Conservation (phyloP, 2,329 filamentous ascomycete species). For the Calonectria hawksworthii region DNA sequence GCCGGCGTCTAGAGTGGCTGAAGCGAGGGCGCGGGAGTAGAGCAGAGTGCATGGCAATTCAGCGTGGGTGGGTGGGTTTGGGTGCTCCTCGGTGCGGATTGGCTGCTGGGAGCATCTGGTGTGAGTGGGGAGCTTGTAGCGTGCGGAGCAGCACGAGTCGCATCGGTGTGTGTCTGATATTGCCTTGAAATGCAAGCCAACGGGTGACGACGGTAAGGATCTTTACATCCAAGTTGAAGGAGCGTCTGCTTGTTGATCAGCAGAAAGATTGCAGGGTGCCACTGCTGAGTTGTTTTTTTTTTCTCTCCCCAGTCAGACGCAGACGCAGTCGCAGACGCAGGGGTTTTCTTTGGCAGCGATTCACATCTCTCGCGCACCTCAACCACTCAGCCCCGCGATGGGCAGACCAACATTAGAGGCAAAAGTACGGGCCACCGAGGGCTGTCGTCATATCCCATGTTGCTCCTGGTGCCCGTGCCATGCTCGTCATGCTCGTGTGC, state of each 20-base stretch:
- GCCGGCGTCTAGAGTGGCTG: conserved; percentile 12
- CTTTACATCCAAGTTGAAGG: conserved; percentile 7
- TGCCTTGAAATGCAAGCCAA: conserved; percentile 15
- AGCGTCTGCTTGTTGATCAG: conserved; percentile 1
- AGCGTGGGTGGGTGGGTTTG: conserved; percentile 20
- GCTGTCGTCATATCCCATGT: conserved; percentile 18
- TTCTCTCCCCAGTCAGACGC: background rate
- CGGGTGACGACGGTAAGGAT: conserved; percentile 2
- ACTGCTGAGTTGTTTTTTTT: conserved; percentile 3
- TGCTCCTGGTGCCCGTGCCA: conserved; percentile 8
- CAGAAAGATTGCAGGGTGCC: conserved; percentile 11
- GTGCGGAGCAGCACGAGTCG: conserved; percentile 20
- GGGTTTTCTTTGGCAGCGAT: background rate
- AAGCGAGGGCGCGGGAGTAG: conserved; percentile 7
- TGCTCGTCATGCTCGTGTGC: conserved; percentile 21
- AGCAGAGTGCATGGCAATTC: conserved; percentile 11
- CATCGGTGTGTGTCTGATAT: conserved; percentile 14
- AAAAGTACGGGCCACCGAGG: background rate
- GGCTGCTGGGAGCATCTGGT: conserved; percentile 14
- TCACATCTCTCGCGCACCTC: background rate
- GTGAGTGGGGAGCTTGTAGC: conserved; percentile 20
- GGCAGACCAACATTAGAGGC: background rate
- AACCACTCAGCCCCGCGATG: conserved; percentile 1
- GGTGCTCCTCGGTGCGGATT: conserved; percentile 7
- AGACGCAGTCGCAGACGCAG: background rate